Conservation (phyloP, 2,329 filamentous ascomycete genomes). For the Myotisia sp. region DNA sequence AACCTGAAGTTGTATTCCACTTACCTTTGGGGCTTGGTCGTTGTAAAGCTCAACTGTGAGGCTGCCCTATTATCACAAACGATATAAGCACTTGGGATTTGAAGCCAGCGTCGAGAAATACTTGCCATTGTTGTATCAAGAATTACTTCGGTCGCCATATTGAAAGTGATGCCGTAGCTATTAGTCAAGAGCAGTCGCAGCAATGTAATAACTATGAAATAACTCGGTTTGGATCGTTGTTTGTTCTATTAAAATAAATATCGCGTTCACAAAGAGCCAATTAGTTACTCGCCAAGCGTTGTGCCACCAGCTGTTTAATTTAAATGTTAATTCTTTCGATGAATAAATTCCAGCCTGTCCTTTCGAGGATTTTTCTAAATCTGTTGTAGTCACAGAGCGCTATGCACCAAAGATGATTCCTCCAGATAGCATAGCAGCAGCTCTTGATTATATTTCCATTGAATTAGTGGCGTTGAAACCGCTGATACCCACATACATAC, state of each 20-base stretch:
- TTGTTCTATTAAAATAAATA: no score
- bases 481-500: slow-evolving; percentile 43
- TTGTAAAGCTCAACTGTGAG: slow-evolving; percentile 85
- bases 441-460: slow-evolving; percentile 29
- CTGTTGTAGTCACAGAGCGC: no score
- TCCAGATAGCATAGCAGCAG: slow-evolving; percentile 24
- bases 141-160: slow-evolving; percentile 62
- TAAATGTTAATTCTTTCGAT: no score
- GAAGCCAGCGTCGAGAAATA: slow-evolving; percentile 5
- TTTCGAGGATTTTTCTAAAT: no score
- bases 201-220: no score
- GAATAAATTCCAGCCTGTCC: no score
- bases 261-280: no score
- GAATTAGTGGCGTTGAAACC: slow-evolving; percentile 32
- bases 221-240: no score
- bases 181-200: not conserved
- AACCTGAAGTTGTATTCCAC: not conserved
- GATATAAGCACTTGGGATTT: not conserved
- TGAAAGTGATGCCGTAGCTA: not conserved
- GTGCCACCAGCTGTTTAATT: no score
- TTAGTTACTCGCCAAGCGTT: no score
- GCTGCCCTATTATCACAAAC: slow-evolving; percentile 46
- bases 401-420: slow-evolving; percentile 18
- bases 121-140: slow-evolving; percentile 75
- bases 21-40: slow-evolving; percentile 45